Evolutionary conservation across 2,329 filamentous ascomycete species (phyloP), one percentile per base, ranked within the genome.

Genomic region (Myriosclerotinia scirpicola): DNA sequence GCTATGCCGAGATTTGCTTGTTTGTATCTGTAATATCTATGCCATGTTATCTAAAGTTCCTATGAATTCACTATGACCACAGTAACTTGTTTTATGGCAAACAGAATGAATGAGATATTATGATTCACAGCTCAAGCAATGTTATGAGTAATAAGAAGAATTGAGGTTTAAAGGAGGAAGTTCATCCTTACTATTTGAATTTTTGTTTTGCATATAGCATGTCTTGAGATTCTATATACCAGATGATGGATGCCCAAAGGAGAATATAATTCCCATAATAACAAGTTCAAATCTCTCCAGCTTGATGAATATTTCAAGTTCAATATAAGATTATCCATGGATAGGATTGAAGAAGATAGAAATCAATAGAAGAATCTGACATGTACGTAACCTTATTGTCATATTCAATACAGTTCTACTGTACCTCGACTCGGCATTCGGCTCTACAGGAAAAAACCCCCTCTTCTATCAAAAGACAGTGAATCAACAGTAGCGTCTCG

Each of bases 371-470:
- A 26, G 26, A 26, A 26, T 26, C 26, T 26, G 26, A 26, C 26
- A 26, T 26, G 26, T 3, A 26, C 26, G 3, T 26, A 26, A 26
- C 26, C 26, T 26, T 26, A 26, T 26, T 26, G 26, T 26, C 26
- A 26, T 26, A 26, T 26, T 26, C 26, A 26, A 26, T 26, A 26
- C 26, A 26, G 26, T 26, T 26, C 26, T 4, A 34, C 30, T 34
- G 30, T 34, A 34, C 30, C 30, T 34, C 3, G 7, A 11, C 54
- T 30, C 22, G 14, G 8, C 4, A 42, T 30, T 52, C n/a, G 22
- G 14, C 12, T 5, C 6, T 1, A 9, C 17, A 34, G 1, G 3
- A 2, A 12, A 11, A 2, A 1, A 0, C 5, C 22, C 17, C 38
- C 30, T 42, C 15, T 12, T 42, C 38, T 40, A 17, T 6, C 2